Evolutionary conservation across 495 filamentous ascomycete genomes (phyloP).

Genomic region (Amniculicola lignicola): DNA sequence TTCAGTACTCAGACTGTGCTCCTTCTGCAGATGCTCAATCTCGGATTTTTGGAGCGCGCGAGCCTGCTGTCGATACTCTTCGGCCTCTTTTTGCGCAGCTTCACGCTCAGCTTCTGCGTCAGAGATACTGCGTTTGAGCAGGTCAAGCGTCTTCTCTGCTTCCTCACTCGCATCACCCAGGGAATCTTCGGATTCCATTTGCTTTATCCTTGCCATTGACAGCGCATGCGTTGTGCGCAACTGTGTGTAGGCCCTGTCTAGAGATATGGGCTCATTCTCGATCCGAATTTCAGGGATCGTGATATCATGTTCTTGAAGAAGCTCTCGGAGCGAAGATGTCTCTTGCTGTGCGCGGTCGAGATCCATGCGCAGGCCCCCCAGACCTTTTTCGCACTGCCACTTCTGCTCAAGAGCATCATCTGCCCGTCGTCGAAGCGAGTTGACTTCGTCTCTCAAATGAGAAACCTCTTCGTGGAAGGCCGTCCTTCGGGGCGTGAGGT

Average conservation of each 20-base stretch:
- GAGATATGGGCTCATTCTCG: constrained; percentile 56
- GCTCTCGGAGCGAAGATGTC: constrained; percentile 69
- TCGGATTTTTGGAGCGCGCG: constrained; percentile 61
- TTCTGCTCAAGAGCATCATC: constrained; percentile 96
- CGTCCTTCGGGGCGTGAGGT: constrained; percentile 64
- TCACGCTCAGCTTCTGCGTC: constrained; percentile 70
- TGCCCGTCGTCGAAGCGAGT: constrained; percentile 76
- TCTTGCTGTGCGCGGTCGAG: constrained; percentile 93
- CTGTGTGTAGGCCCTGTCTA: constrained; percentile 75
- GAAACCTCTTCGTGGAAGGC: constrained; percentile 81
- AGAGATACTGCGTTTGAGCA: constrained; percentile 62
- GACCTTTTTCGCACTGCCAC: constrained; percentile 91
- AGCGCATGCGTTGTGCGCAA: constrained; percentile 61
- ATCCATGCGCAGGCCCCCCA: constrained; percentile 93
- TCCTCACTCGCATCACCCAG: constrained; percentile 44
- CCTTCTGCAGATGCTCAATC: constrained; percentile 60
- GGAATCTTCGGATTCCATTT: constrained; percentile 47
- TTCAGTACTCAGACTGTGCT: constrained; percentile 60
- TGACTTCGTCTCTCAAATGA: constrained; percentile 77
- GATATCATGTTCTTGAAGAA: constrained; percentile 87
- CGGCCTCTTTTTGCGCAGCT: constrained; percentile 58
- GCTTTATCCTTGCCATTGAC: constrained; percentile 55
- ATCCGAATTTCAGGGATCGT: constrained; percentile 51
- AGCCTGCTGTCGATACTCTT: constrained; percentile 58
- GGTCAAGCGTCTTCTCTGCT: constrained; percentile 56